Evolutionary conservation across 345 rosid species (phyloP).

Genomic region (Turritis glabra): DNA sequence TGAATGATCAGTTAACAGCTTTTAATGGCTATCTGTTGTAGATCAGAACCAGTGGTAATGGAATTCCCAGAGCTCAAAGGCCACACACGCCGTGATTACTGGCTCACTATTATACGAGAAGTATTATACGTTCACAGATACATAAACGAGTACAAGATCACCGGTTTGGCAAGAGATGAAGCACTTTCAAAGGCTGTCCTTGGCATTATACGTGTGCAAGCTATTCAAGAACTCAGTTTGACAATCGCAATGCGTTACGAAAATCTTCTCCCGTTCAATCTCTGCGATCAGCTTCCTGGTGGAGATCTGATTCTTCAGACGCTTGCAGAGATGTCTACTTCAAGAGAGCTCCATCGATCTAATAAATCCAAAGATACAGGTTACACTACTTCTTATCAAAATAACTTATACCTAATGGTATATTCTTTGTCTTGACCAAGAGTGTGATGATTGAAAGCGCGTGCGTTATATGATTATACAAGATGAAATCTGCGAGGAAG

Average conservation of each 20-base stretch:
- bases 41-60: slow-evolving; percentile 85
- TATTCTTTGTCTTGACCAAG: slow-evolving; percentile 14
- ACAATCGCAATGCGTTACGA: slow-evolving; percentile 44
- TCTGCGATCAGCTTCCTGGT: slow-evolving; percentile 94
- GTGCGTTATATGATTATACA: not conserved
- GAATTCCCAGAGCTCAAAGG: slow-evolving; percentile 99
- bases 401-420: not conserved
- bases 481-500: not conserved
- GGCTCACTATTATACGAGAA: slow-evolving; percentile 84
- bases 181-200: slow-evolving; percentile 86
- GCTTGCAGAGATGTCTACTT: slow-evolving; percentile 68
- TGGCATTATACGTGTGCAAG: slow-evolving; percentile 81
- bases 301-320: slow-evolving; percentile 91
- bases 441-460: slow-evolving; percentile 8
- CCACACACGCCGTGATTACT: slow-evolving; percentile 88
- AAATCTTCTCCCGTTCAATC: slow-evolving; percentile 79
- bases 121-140: slow-evolving; percentile 71
- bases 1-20: slow-evolving; percentile 32
- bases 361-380: slow-evolving; percentile 47
- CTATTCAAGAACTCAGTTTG: slow-evolving; percentile 67
- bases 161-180: slow-evolving; percentile 65
- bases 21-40: slow-evolving; percentile 43
- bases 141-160: slow-evolving; percentile 63
- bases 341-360: slow-evolving; percentile 54
- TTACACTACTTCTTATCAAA: slow-evolving; percentile 25